Evolutionary conservation across 306 rosid genomes (phyloP).

Genomic region (Sesbania bispinosa): DNA sequence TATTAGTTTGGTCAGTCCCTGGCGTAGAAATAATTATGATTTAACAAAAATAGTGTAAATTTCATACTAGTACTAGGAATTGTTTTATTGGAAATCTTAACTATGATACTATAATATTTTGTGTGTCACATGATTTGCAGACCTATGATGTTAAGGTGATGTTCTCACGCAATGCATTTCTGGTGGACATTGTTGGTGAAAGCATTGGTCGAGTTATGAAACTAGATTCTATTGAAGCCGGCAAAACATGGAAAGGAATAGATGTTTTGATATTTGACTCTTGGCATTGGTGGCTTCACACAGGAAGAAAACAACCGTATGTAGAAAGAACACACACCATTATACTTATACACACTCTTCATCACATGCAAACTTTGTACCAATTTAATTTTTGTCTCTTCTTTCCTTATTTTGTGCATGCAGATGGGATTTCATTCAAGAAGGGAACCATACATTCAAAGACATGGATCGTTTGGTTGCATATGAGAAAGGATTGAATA

Average conservation of each 20-base stretch:
- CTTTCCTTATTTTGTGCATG: neutral
- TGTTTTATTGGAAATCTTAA: neutral
- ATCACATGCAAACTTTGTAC: neutral
- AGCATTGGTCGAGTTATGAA: slow-evolving; percentile 33
- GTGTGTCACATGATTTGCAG: slow-evolving; percentile 19
- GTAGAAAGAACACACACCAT: neutral
- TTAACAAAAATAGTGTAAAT: neutral
- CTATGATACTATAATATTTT: neutral
- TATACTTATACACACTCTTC: neutral
- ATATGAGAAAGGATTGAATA: slow-evolving; percentile 53
- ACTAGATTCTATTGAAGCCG: slow-evolving; percentile 37
- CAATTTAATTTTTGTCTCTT: neutral
- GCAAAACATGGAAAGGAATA: slow-evolving; percentile 32
- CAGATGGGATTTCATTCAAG: slow-evolving; percentile 76
- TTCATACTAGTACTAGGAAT: neutral
- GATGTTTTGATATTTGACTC: slow-evolving; percentile 50
- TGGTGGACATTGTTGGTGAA: slow-evolving; percentile 37
- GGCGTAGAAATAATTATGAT: neutral
- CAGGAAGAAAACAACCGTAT: slow-evolving; percentile 49
- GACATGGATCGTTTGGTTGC: slow-evolving; percentile 74
- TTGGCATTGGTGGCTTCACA: slow-evolving; percentile 72
- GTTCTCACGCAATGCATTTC: slow-evolving; percentile 39
- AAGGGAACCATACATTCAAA: slow-evolving; percentile 28
- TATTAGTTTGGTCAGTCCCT: neutral
- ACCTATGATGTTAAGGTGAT: slow-evolving; percentile 32